Evolutionary conservation across 108 stramenopile genomes (phyloP), one percentile per base, ranked within the genome.

Genomic region (Fragilaria radians): DNA sequence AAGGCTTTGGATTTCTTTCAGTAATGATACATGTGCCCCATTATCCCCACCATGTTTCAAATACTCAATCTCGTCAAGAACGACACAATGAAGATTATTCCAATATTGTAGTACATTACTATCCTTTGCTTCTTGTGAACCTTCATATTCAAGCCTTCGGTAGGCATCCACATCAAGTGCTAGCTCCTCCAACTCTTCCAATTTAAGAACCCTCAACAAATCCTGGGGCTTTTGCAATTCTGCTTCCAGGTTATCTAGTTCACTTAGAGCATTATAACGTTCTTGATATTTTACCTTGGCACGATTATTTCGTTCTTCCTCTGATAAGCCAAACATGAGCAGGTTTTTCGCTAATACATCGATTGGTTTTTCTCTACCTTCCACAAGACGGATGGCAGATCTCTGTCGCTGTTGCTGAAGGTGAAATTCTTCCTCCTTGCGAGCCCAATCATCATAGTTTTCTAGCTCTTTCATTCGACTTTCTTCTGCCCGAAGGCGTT

Each of bases 371-470:
- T 94, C 94, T 36, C 99, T 68, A 21, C 93, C 89, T 59, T 97
- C 96, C 18, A 94, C 85, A 42, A 99, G 68, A 17, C 99, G 89
- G 63, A 99, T 95, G 25, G 88, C 83, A 5, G 68, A 80, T 46
- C 99, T 77, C 49, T 91, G 83, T 27, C 84, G 57, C 57, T 93
- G 91, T 73, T 98, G 97, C 54, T 90, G 77, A 49, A 95, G 70
- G 72, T 98, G 96, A 68, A 98, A 98, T 27, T 86, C 93, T 82
- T 98, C 99, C 66, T 99, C 99, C 78, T 98, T 98, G 32, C 76
- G 63, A 25, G 95, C 92, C 97, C 96, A 98, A 57, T 97, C 96
- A 49, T 95, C 99, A 66, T 94, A 96, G 62, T 91, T 80, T 66
- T 95, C 97, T 51, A 89, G 56, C 70, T 99, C 97, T 54, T 94